A percentile compares a stretch with the other conserved stretches of the same genome.
These are phyloP conservation scores for Fusarium continuum DNA, from an alignment of 2,329 filamentous ascomycete genomes.

Conservation along the genomic window DNA sequence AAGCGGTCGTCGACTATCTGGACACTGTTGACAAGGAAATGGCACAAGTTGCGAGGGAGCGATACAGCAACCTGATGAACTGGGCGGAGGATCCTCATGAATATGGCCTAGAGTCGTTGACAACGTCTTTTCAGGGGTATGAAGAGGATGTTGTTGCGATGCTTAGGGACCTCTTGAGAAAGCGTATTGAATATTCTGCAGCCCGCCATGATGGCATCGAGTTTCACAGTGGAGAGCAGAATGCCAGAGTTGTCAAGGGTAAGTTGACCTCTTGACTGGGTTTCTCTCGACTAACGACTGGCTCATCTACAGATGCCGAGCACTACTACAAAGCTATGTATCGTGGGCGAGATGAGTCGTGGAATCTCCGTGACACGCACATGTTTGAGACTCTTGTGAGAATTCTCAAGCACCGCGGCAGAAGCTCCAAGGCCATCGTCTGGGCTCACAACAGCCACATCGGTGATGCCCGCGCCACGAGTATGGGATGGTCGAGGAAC, in stretches of 20 bases:
- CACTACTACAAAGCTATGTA: conserved; percentile 31
- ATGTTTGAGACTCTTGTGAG: conserved; percentile 25
- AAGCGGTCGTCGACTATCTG: conserved; percentile 21
- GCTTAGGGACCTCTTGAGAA: conserved; percentile 13
- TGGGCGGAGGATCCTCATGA: conserved; percentile 26
- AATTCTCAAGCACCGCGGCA: conserved; percentile 22
- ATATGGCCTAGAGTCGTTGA: conserved; percentile 26
- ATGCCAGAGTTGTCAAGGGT: conserved; percentile 26
- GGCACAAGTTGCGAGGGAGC: conserved; percentile 18
- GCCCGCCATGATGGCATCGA: conserved; percentile 1
- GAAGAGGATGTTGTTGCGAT: conserved; percentile 18
- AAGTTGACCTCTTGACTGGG: not conserved
- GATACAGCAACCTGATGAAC: conserved; percentile 18
- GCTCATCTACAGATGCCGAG: conserved; percentile 13
- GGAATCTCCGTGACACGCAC: conserved; percentile 27
- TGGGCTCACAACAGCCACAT: conserved; percentile 32
- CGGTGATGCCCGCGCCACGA: conserved; percentile 26
- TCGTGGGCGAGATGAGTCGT: conserved; percentile 21
- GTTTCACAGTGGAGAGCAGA: conserved; percentile 27
- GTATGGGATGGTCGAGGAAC: conserved; percentile 25
- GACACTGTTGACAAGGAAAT: conserved; percentile 27
- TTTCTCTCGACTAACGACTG: too few species aligned
- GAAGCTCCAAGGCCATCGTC: conserved; percentile 20
- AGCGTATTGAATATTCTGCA: conserved; percentile 16
- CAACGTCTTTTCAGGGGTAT: conserved; percentile 16